Evolutionary conservation across 192 early-diverging fungal genomes (phyloP).

Genomic region (Rhizophagus prolifer): DNA sequence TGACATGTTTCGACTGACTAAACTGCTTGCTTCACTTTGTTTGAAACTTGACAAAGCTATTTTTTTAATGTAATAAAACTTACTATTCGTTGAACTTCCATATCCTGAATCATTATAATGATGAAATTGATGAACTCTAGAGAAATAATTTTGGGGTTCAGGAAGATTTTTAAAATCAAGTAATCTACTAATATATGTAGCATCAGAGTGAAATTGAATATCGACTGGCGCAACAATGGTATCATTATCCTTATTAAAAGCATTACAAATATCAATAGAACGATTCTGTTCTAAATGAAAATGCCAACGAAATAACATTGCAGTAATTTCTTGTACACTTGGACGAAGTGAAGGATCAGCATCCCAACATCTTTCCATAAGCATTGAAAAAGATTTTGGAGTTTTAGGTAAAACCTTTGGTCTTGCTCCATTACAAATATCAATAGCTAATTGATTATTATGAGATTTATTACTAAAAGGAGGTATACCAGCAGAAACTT

Average conservation of each 20-base stretch:
- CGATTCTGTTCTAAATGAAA: constrained; percentile 1
- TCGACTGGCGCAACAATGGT: background rate
- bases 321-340: background rate
- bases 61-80: background rate
- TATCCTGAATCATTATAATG: background rate
- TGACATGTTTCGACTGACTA: background rate
- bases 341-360: constrained; percentile 6
- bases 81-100: background rate
- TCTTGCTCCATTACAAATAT: constrained; percentile 9
- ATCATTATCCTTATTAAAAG: background rate
- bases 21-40: background rate
- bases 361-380: constrained; percentile 27
- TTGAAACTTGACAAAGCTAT: background rate
- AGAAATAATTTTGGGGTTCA: constrained; percentile 7
- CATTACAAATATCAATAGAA: background rate
- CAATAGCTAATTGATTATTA: background rate
- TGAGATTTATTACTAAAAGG: background rate
- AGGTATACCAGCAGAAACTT: background rate
- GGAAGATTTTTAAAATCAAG: constrained; percentile 16
- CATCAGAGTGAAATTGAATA: background rate
- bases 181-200: background rate
- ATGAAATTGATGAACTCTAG: background rate
- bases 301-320: constrained; percentile 18
- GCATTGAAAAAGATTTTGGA: constrained; percentile 2
- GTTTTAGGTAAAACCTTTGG: background rate